Base-by-base conservation (phyloP, 2,329 filamentous ascomycete species). In the Verticillium zaregamsianum region DNA sequence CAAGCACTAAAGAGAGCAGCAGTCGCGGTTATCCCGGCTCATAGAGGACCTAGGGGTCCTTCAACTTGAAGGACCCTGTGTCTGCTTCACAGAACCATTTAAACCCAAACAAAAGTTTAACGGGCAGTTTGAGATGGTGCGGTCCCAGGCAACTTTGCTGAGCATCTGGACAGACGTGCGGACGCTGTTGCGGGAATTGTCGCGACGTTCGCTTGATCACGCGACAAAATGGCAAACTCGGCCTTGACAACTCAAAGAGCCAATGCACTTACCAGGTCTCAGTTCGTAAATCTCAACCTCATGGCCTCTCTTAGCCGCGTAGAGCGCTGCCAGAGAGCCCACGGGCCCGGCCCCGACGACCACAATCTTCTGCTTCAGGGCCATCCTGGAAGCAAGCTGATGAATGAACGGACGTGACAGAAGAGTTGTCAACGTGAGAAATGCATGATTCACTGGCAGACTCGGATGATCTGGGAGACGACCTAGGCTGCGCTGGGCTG, bases 261-360 rank as follows among this genome's bases (percentile, higher is more conserved):
- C 33, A 33, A 20, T 52, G 52, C 39, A 80, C 86, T 74, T 83
- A 97, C 95, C 95, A 79, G 89, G 87, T 72, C 95, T 86, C 67
- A 99, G 80, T 77, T 99, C 95, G 75, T 98, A 99, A 58, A 99
- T 84, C 74, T 97, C 93, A 35, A 99, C 95, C 70, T 94, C 81
- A 74, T 96, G 88, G 54, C 93, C 95, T 73, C 94, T 84, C 68
- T 90, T 86, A 3, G 95, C 94, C 60, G 95, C 94, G 79, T 98
- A 99, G 6, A 99, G 79, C 54, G 93, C 95, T 28, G 95, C 93
- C 52, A 99, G 80, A 12, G 93, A 92, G 45, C 95, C 95, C 8
- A 99, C 95, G 0, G 95, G 95, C 2, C 95, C 95, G 60, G 93
- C 95, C 60, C 95, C 95, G 57, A 99, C 89, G 56, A 99, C 84